Percentiles rank a stretch among this genome's conserved stretches.
These are phyloP conservation scores for Rhodomyrtus tomentosa DNA, from an alignment of 345 rosid species.

Conservation along the genomic window DNA sequence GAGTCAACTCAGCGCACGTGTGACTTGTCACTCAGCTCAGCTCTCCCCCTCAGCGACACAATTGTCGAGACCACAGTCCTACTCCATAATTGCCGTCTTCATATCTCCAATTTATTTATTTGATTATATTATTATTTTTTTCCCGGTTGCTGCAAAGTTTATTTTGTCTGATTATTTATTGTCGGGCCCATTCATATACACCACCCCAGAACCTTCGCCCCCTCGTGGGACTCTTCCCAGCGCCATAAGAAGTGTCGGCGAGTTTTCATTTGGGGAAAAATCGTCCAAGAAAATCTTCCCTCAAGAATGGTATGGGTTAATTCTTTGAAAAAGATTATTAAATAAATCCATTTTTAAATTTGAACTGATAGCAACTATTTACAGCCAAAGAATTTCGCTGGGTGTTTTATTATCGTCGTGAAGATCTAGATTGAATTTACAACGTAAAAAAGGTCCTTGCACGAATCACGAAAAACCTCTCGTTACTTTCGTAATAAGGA, in stretches of 20 bases:
- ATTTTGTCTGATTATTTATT: not conserved
- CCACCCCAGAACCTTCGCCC: not conserved
- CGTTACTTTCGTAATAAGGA: not conserved
- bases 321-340: not conserved
- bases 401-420: accelerated
- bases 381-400: not conserved
- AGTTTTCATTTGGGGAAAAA: not conserved
- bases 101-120: not conserved
- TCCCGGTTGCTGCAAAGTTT: not conserved
- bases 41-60: not conserved
- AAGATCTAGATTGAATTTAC: not conserved
- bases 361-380: not conserved
- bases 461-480: not conserved
- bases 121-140: not conserved
- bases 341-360: not conserved
- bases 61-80: not conserved
- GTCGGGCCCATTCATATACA: not conserved
- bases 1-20: not conserved
- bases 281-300: not conserved
- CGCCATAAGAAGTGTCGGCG: not conserved
- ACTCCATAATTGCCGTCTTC: not conserved
- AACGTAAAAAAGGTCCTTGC: not conserved
- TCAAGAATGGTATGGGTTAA: not conserved
- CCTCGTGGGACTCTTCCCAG: not conserved
- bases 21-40: not conserved